Evolutionary conservation across 2,329 filamentous ascomycete species (phyloP).

Genomic region (Cladosporium sp.): DNA sequence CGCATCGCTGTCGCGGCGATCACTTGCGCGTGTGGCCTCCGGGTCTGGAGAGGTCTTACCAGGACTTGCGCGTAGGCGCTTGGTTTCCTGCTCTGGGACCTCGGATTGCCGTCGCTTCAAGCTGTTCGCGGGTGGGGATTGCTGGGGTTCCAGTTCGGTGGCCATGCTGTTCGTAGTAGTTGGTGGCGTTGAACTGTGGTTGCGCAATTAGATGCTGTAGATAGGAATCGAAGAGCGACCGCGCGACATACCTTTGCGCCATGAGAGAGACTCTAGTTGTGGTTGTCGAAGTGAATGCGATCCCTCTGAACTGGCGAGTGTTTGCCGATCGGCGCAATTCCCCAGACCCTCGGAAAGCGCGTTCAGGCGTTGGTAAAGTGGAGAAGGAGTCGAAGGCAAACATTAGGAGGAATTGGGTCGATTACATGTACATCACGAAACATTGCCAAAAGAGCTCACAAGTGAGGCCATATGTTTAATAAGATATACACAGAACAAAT

Average conservation of each 20-base stretch:
- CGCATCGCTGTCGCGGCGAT: neutral
- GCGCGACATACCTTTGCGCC: neutral
- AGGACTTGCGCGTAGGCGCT: conserved; percentile 27
- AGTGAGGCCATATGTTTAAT: too few relatives aligned
- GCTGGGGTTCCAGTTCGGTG: neutral
- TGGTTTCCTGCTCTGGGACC: conserved; percentile 21
- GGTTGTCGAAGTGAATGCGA: neutral
- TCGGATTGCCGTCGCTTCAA: conserved; percentile 27
- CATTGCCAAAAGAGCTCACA: too few relatives aligned
- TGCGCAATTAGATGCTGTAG: neutral
- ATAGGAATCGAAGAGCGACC: too few relatives aligned
- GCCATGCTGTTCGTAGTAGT: neutral
- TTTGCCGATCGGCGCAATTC: neutral
- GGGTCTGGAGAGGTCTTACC: conserved; percentile 25
- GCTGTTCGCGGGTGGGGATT: conserved; percentile 14
- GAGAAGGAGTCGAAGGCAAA: neutral
- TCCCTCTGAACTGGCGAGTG: neutral
- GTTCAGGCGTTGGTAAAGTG: neutral
- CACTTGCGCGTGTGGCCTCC: neutral
- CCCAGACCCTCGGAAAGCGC: neutral
- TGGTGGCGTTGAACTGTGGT: neutral
- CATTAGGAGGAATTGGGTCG: neutral
- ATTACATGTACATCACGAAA: too few relatives aligned
- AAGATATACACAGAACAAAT: too few relatives aligned
- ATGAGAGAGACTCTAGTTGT: neutral